Evolutionary conservation across 192 early-diverging fungal genomes (phyloP), one percentile per base, ranked within the genome.

Genomic region (Coemansia sp.): DNA sequence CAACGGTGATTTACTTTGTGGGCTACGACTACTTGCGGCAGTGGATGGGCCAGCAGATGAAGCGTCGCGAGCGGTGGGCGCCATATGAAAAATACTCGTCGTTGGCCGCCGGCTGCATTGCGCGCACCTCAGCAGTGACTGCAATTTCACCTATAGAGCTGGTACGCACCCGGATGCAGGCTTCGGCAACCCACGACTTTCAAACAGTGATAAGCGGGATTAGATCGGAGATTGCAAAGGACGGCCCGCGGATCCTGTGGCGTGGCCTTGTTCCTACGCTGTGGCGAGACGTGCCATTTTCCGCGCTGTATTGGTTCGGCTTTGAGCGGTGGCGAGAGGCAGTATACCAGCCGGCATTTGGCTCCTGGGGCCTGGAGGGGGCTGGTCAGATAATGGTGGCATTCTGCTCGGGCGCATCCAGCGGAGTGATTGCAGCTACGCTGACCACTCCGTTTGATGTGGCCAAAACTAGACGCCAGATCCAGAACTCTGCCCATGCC

Each of bases 361-460:
- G 45, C 21, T 15, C 15, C 26, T 18, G 53, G 40, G 15, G 26
- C 40, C 30, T 45, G 26, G 39, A 21, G 23, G 38, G 40, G 40
- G 34, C 15, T 39, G 20, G 41, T 11, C 36, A 40, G 40, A 51
- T 40, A 62, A 11, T 81, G 16, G 72, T 82, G 15, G 66, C 91
- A 0, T 96, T 98, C 72, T 58, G 86, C 12, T 80, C 88, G 34
- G 96, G 96, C 23, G 93, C 93, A 1, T 53, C 81, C n/a, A 88
- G 90, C 45, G 93, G 96, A 16, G 88, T 84, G 36, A 85, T 94
- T 71, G 92, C 96, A 8, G 93, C 96, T 6, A 72, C 83, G 1
- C 17, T 91, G 17, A 98, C 96, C 5, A 93, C 87, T 3, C 96
- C 96, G 15, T 96, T 98, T 80, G 96, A 98, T 79, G 92, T 98